Evolutionary conservation across 257 asterid genomes (phyloP), one percentile per base, ranked within the genome.

Genomic region (Marsdenia floribunda): DNA sequence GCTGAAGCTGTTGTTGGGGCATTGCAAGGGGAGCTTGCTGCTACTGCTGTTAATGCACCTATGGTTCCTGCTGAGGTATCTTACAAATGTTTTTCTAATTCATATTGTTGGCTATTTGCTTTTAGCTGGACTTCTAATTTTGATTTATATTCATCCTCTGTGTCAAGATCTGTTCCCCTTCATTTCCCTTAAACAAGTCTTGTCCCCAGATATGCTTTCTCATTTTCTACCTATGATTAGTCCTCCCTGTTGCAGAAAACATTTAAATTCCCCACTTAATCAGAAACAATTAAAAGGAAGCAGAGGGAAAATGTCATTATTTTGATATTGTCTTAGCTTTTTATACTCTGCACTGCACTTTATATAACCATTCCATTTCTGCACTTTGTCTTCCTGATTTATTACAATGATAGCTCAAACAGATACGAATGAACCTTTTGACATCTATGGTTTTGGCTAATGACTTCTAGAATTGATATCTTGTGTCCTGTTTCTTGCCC

Each of bases 1-100:
- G 98, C 98, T 71, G 98, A 93, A 82, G 98, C 98, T 58, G 97
- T 93, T 74, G 96, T 93, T 65, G 98, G 98, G 64, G 98, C 98
- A 22, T 77, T 93, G 86, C 89, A 85, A 70, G 98, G 98, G 70
- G 98, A 93, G 86, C 97, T 93, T 79, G 88, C 98, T 69, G 89
- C 98, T 59, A 93, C 98, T 71, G 97, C 98, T 70, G 98, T 93
- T 70, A 93, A 93, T 69, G 98, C 97, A 46, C 98, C 97, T 37
- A 93, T 93, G 98, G 97, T 93, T 86, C 91, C 97, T 75, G 93
- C 96, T 75, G 85, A 93, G 97, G 98, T 93, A 84, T 76, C 60
- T 29, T 72, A 2, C 65, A 21, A 37, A 42, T 72, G 9, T 37
- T 6, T 29, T 38, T 2, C 0, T 53, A 0, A 5, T 66, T 14